Evolutionary conservation across 116 monocot genomes (phyloP).

Genomic region (Cymodocea nodosa): DNA sequence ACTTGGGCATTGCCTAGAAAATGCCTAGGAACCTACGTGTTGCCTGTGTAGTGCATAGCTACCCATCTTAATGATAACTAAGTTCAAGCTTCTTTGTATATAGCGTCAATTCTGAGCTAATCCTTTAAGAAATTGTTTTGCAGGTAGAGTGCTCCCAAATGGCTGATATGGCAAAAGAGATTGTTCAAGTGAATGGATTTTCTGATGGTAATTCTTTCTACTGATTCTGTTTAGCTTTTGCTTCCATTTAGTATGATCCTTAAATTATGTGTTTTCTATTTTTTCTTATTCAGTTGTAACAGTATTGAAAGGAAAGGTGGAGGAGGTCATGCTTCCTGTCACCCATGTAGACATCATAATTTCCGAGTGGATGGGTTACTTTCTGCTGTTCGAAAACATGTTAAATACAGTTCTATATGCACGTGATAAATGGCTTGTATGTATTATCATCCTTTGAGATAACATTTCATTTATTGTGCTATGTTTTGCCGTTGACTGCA

Average conservation of each 20-base stretch:
- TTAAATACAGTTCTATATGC: slow-evolving; percentile 90
- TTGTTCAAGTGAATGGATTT: slow-evolving; percentile 71
- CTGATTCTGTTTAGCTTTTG: not conserved
- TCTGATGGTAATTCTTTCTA: slow-evolving; percentile 44
- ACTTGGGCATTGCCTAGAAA: too few relatives aligned
- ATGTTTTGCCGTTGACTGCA: not conserved
- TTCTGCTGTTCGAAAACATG: slow-evolving; percentile 93
- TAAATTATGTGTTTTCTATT: not conserved
- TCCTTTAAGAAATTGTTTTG: slow-evolving; percentile 1
- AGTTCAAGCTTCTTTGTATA: too few relatives aligned
- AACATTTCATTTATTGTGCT: not conserved
- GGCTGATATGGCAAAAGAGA: slow-evolving; percentile 98
- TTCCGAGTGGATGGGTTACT: slow-evolving; percentile 99
- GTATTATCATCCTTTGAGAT: slow-evolving; percentile 10
- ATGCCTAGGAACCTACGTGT: too few relatives aligned
- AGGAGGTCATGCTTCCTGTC: slow-evolving; percentile 80
- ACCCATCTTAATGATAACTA: too few relatives aligned
- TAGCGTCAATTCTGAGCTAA: not conserved
- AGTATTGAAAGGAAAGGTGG: slow-evolving; percentile 85
- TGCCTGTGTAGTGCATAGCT: too few relatives aligned
- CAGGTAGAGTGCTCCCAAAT: slow-evolving; percentile 91
- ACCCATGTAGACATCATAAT: slow-evolving; percentile 77
- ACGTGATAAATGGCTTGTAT: slow-evolving; percentile 96
- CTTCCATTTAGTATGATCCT: not conserved
- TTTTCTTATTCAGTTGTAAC: slow-evolving; percentile 55